Conservation (phyloP, 495 filamentous ascomycete genomes). For the Hypoxylon rickii region DNA sequence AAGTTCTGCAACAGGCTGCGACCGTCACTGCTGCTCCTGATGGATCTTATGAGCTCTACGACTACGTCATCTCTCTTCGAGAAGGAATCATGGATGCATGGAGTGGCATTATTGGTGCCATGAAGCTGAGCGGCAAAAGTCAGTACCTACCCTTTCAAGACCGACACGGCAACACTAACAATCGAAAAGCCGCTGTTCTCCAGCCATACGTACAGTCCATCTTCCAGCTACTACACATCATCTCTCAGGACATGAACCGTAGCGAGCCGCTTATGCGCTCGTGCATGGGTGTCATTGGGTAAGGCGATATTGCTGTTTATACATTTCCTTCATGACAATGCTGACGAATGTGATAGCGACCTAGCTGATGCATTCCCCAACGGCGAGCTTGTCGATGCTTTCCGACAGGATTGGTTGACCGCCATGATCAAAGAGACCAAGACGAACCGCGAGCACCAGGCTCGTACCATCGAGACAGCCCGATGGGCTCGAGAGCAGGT, state of each 20-base stretch:
- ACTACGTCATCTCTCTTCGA: constrained; percentile 90
- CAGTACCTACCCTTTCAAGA: constrained; percentile 38
- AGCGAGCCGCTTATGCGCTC: constrained; percentile 91
- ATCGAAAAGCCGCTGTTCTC: constrained; percentile 63
- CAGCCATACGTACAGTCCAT: constrained; percentile 81
- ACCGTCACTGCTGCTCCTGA: constrained; percentile 72
- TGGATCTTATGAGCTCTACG: constrained; percentile 84
- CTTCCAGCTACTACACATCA: constrained; percentile 82
- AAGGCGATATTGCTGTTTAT: constrained; percentile 39
- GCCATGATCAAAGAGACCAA: constrained; percentile 85
- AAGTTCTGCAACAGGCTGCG: constrained; percentile 91
- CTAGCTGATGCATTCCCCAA: constrained; percentile 91
- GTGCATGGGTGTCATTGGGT: constrained; percentile 96
- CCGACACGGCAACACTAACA: constrained; percentile 24
- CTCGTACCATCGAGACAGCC: constrained; percentile 88
- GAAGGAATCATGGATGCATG: constrained; percentile 99
- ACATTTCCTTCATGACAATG: constrained; percentile 5
- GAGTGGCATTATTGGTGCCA: constrained; percentile 91
- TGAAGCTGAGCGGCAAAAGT: constrained; percentile 82
- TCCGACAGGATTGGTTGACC: constrained; percentile 89
- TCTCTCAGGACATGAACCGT: constrained; percentile 79
- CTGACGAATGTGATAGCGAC: constrained; percentile 66
- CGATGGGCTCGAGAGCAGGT: constrained; percentile 98
- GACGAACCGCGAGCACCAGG: constrained; percentile 77
- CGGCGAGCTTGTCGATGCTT: constrained; percentile 80